Percentiles rank a stretch among this genome's conserved stretches.
phyloP scores from a whole-genome alignment of 2,329 filamentous ascomycete genomes.

The Aspergillus texensis region DNA sequence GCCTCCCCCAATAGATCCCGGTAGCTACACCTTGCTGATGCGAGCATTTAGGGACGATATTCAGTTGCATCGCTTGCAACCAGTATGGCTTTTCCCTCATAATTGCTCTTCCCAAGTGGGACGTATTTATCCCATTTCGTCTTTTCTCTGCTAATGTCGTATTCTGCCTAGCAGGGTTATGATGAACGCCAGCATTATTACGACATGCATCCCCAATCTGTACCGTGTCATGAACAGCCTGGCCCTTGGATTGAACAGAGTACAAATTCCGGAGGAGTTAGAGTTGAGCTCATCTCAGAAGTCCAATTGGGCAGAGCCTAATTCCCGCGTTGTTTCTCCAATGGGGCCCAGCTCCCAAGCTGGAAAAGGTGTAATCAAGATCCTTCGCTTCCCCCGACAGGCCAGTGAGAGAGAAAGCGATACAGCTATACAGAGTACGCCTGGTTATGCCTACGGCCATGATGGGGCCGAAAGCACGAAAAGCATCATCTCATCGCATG shows the following conservation, averaged over 20 bases:
- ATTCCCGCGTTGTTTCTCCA: background rate
- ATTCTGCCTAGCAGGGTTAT: constrained; percentile 8
- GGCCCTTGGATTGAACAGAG: background rate
- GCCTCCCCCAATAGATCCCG: background rate
- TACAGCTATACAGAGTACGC: background rate
- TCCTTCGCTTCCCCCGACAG: background rate
- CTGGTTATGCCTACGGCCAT: too few relatives aligned
- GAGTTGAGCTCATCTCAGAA: background rate
- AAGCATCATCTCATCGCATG: background rate
- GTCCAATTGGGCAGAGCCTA: background rate
- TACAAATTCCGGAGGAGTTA: background rate
- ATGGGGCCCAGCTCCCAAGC: background rate
- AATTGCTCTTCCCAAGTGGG: too few relatives aligned
- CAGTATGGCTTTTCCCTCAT: constrained; percentile 7
- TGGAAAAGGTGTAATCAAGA: background rate
- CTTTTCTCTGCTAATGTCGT: background rate
- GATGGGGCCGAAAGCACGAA: background rate
- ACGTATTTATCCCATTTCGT: background rate
- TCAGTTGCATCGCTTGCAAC: constrained; percentile 16
- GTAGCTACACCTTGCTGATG: background rate
- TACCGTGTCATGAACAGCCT: constrained; percentile 17
- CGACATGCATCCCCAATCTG: constrained; percentile 18
- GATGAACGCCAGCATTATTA: constrained; percentile 19
- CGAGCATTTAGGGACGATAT: constrained; percentile 10
- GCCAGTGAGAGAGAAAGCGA: background rate